Percentiles rank a stretch among this genome's conserved stretches.
Conservation (phyloP, 192 early-diverging fungal genomes). For the Coemansia sp. region DNA sequence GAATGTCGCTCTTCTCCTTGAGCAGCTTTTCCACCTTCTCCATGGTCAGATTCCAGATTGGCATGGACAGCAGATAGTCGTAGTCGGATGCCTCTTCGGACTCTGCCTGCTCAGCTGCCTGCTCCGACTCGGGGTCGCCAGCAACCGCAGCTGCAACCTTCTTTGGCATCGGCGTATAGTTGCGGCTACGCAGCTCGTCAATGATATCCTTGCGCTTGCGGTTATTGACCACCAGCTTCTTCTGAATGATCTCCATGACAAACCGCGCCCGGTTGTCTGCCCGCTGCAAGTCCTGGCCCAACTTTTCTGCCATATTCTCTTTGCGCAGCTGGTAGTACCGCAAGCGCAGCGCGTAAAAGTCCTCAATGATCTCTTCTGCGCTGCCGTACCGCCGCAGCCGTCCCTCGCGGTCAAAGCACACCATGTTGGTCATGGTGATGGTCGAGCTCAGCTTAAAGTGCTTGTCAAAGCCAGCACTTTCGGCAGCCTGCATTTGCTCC, state of each 20-base stretch:
- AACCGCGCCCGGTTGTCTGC: conserved; percentile 87
- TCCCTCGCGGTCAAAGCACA: conserved; percentile 88
- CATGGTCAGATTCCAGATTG: conserved; percentile 85
- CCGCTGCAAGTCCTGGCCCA: conserved; percentile 64
- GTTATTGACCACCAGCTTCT: conserved; percentile 78
- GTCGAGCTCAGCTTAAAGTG: conserved; percentile 71
- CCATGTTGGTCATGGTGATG: conserved; percentile 85
- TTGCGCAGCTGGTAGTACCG: conserved; percentile 88
- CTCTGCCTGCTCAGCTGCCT: conserved; percentile 27
- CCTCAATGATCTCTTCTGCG: conserved; percentile 76
- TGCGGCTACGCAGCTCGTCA: conserved; percentile 64
- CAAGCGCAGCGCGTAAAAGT: conserved; percentile 84
- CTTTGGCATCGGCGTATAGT: conserved; percentile 64
- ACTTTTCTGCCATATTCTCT: conserved; percentile 62
- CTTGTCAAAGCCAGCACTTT: conserved; percentile 77
- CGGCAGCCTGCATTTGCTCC: conserved; percentile 69
- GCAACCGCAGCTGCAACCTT: conserved; percentile 46
- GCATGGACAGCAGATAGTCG: conserved; percentile 88
- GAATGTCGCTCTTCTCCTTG: conserved; percentile 66
- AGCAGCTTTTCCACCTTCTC: conserved; percentile 81
- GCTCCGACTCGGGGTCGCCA: conserved; percentile 52
- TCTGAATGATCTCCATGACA: conserved; percentile 84
- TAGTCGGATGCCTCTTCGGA: conserved; percentile 50
- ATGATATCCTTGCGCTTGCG: conserved; percentile 78
- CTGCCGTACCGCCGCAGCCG: conserved; percentile 76